Evolutionary conservation across 805 yeast genomes (phyloP), one percentile per base, ranked within the genome.

Genomic region (Kodamaea kakaduensis): DNA sequence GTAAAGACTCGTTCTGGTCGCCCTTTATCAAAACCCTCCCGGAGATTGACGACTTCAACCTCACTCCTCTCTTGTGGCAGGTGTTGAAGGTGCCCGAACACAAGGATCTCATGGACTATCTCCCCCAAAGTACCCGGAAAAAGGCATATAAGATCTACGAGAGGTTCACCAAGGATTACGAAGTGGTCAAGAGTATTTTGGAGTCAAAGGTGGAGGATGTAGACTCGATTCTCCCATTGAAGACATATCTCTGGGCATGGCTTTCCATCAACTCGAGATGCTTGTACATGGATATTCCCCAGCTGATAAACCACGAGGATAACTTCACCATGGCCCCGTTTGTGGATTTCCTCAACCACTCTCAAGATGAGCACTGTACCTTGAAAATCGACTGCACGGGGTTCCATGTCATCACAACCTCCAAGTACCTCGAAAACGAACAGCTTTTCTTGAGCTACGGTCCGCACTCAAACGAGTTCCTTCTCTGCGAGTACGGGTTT

Each of bases 261-360:
- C 69, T 84, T 48, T 80, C 90, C 49, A 84, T 89, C 38, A 90
- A 93, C 54, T 82, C 97, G 2, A 79, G 98, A 60, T 90, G 97
- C 55, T 64, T 90, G 5, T 89, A 87, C 54, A 79, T 81, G 80
- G 70, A 73, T 3, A 58, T 85, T 2, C 79, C 84, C 1, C 67
- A 72, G 31, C 69, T 72, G 22, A 69, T 71, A 38, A 60, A 65
- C 12, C 51, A 53, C 2, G 73, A 63, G 17, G 86, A 82, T 45
- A 82, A 84, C 54, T 80, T 90, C 63, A 86, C 97, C 2, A 63
- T 90, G 75, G 97, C 90, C 0, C 98, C 98, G 0, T 81, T 67
- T 43, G 88, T 89, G 16, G 98, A 90, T 61, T 84, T 85, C 54
- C 62, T 90, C 34, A 93, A 90, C 58, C 97, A 90, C 57, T 66